These are phyloP conservation scores for Phytophthora litchii DNA, from an alignment of 352 stramenopile species.

Conservation along the genomic window DNA sequence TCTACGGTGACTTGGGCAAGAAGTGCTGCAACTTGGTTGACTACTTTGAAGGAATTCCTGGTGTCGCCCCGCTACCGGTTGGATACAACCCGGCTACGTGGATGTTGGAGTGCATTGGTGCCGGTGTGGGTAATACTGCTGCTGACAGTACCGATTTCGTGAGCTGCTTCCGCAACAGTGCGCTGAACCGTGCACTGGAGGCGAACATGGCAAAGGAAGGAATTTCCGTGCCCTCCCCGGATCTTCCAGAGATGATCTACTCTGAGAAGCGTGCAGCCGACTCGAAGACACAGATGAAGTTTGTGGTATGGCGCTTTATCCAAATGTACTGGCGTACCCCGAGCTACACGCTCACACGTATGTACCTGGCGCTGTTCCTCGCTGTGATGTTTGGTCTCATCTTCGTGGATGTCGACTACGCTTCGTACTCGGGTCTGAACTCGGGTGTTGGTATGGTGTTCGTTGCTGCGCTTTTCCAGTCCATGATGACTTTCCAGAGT, in stretches of 20 bases:
- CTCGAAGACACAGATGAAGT: conserved; percentile 32
- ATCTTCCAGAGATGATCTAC: conserved; percentile 32
- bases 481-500: conserved; percentile 63
- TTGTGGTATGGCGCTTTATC: conserved; percentile 35
- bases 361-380: conserved; percentile 54
- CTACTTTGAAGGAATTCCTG: conserved; percentile 43
- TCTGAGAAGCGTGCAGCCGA: conserved; percentile 16
- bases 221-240: conserved; percentile 20
- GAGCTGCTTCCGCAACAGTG: conserved; percentile 30
- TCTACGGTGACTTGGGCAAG: conserved; percentile 24
- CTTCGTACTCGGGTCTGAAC: conserved; percentile 38
- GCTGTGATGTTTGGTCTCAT: conserved; percentile 60
- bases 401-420: conserved; percentile 47
- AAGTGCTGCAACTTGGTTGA: conserved; percentile 15
- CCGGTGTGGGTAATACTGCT: conserved; percentile 35
- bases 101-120: conserved; percentile 52
- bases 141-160: conserved; percentile 31
- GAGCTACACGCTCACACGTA: conserved; percentile 71
- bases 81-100: conserved; percentile 45
- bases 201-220: conserved; percentile 22
- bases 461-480: conserved; percentile 62
- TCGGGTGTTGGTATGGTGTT: conserved; percentile 77
- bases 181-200: conserved; percentile 11
- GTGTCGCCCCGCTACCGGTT: conserved; percentile 24
- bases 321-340: conserved; percentile 51